phyloP scores from a whole-genome alignment of 306 rosid species.

The Bauhinia variegata region DNA sequence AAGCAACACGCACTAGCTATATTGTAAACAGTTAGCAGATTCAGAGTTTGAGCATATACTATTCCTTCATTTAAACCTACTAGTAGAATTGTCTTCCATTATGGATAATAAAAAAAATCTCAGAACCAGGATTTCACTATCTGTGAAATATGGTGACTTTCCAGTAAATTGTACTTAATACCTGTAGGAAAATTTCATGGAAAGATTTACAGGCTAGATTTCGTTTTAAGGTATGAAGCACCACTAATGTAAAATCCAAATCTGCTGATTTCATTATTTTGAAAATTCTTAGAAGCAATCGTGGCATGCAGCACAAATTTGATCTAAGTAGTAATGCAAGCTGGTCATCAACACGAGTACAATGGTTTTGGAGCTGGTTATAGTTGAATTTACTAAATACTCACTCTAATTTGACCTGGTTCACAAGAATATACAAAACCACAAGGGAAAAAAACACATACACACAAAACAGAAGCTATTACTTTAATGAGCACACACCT shows the following conservation, averaged over 20 bases:
- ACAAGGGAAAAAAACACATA: background rate
- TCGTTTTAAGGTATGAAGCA: too few relatives aligned
- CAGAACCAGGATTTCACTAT: constrained; percentile 13
- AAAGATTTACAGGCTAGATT: too few relatives aligned
- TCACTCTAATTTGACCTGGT: background rate
- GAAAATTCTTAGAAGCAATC: background rate
- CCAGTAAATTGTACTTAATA: too few relatives aligned
- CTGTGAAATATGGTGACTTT: background rate
- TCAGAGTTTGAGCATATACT: constrained; percentile 18
- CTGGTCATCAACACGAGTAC: background rate
- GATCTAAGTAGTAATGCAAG: background rate
- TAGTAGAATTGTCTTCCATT: constrained; percentile 9
- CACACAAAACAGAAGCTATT: too few relatives aligned
- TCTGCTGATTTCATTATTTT: background rate
- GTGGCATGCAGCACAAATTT: background rate
- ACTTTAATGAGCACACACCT: background rate
- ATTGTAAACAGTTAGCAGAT: constrained; percentile 12
- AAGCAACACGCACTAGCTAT: constrained; percentile 17
- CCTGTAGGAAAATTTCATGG: too few relatives aligned
- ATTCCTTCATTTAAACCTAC: constrained; percentile 4
- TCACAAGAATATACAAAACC: background rate
- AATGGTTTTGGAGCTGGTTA: background rate
- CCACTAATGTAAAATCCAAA: background rate
- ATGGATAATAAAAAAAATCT: background rate
- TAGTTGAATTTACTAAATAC: background rate